Evolutionary conservation across 371 early-diverging fungal species (phyloP).

Genomic region (Gilbertella persicaria): DNA sequence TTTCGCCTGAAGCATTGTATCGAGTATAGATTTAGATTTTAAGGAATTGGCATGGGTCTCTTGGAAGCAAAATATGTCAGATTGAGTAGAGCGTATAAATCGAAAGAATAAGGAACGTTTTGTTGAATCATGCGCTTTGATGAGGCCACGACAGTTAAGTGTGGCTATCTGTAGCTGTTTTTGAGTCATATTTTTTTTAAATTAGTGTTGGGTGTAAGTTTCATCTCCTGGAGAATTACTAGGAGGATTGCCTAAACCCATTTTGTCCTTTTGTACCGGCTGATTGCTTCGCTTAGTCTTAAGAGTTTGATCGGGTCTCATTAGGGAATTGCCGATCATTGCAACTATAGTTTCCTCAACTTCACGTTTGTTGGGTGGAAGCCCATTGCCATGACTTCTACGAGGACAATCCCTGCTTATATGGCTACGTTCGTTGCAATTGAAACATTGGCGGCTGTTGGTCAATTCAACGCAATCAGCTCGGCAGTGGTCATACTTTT

Average conservation of each 20-base stretch:
- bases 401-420: too few species aligned
- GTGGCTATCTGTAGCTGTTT: not conserved
- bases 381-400: too few species aligned
- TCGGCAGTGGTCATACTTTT: too few species aligned
- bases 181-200: not conserved
- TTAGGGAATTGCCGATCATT: not conserved
- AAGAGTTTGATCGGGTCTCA: not conserved
- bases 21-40: not conserved
- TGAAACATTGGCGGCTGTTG: too few species aligned
- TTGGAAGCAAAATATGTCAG: slow-evolving; percentile 6
- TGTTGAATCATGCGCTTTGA: not conserved
- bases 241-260: not conserved
- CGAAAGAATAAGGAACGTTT: slow-evolving; percentile 1
- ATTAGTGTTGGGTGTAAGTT: not conserved
- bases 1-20: slow-evolving; percentile 1
- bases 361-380: too few species aligned
- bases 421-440: too few species aligned
- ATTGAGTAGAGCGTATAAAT: not conserved
- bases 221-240: not conserved
- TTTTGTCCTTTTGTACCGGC: too few species aligned
- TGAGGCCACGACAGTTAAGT: slow-evolving; percentile 5
- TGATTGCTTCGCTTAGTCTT: too few species aligned
- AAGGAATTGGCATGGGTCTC: slow-evolving; percentile 5
- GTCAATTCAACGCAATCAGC: too few species aligned
- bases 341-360: not conserved